These are phyloP conservation scores for Eucalyptus globulus DNA, from an alignment of 345 rosid genomes.

Conservation along the genomic window DNA sequence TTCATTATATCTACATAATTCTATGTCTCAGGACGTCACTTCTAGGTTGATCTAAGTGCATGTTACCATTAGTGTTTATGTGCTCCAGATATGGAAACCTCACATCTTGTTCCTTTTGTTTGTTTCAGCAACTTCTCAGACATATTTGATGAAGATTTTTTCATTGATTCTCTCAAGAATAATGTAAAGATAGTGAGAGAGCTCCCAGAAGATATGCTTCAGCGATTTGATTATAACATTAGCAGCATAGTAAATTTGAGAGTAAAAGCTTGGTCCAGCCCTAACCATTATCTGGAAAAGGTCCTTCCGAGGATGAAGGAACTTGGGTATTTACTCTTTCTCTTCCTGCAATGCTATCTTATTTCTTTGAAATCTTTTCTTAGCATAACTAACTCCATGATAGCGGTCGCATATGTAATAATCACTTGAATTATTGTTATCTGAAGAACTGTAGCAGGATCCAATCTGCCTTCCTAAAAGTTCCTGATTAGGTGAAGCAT, in stretches of 20 bases:
- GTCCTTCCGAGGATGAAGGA: conserved; percentile 61
- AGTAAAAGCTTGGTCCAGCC: conserved; percentile 91
- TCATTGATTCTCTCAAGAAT: conserved; percentile 61
- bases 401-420: neutral
- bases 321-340: neutral
- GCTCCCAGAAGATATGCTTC: conserved; percentile 78
- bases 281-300: conserved; percentile 75
- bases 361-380: neutral
- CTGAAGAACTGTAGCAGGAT: neutral
- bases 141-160: conserved; percentile 92
- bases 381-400: neutral
- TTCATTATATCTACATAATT: neutral
- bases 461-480: neutral
- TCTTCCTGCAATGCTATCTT: neutral
- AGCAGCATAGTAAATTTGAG: conserved; percentile 90
- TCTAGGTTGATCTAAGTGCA: neutral
- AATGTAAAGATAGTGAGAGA: conserved; percentile 64
- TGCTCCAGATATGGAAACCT: neutral
- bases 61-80: neutral
- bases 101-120: neutral
- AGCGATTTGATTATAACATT: conserved; percentile 70
- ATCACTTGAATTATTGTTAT: neutral
- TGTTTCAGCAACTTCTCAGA: conserved; percentile 77
- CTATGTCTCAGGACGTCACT: neutral
- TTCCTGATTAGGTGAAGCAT: neutral